Conservation (phyloP, 768 basidiomycete species). For the Agaricus blazei region DNA sequence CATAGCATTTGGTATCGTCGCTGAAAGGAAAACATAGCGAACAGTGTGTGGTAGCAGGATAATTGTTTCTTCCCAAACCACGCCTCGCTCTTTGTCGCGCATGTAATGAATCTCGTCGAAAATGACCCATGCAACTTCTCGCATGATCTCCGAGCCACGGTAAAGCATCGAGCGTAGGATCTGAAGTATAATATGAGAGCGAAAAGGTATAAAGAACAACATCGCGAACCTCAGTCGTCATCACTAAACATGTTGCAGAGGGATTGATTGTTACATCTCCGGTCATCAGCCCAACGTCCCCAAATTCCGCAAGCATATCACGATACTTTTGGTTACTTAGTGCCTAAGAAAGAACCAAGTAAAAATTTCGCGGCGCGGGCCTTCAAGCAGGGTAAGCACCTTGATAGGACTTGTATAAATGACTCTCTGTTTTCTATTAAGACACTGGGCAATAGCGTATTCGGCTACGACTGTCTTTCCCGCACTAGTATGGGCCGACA, state of each 20-base stretch:
- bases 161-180: constrained; percentile 99
- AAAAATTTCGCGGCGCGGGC: constrained; percentile 16
- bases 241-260: constrained; percentile 92
- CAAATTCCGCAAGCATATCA: constrained; percentile 95
- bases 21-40: constrained; percentile 97
- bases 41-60: constrained; percentile 95
- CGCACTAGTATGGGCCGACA: constrained; percentile 97
- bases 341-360: constrained; percentile 51
- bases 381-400: constrained; percentile 45
- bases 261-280: constrained; percentile 99
- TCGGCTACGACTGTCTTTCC: constrained; percentile 99
- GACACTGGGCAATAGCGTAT: constrained; percentile 96
- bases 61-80: constrained; percentile 99
- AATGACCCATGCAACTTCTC: constrained; percentile 99
- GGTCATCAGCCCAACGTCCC: constrained; percentile 98
- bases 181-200: constrained; percentile 32
- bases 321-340: constrained; percentile 98
- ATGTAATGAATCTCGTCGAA: constrained; percentile 99
- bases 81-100: constrained; percentile 98
- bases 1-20: constrained; percentile 99
- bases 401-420: constrained; percentile 99
- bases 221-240: constrained; percentile 89
- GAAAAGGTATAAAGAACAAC: neutral
- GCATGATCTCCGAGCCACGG: constrained; percentile 97
- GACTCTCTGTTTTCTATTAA: constrained; percentile 90